Percentiles rank a stretch among this genome's conserved stretches.
phyloP scores from a whole-genome alignment of 257 asterid species.

The Fraxinus excelsior region DNA sequence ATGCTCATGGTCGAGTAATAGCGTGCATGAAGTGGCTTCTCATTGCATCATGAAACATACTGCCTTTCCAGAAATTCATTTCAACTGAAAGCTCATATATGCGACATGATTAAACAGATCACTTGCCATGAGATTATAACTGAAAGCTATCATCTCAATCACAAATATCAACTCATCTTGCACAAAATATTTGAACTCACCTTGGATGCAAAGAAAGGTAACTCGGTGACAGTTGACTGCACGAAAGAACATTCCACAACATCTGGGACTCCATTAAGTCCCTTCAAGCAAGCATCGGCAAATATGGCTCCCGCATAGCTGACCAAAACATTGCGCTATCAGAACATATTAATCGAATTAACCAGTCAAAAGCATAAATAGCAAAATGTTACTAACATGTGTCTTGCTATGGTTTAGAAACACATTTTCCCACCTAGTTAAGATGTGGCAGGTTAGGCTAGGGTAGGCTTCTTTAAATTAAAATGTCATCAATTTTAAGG shows the following conservation, averaged over 20 bases:
- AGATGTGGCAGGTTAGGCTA: neutral
- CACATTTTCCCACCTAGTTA: neutral
- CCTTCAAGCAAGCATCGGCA: conserved; percentile 92
- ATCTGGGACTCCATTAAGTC: conserved; percentile 88
- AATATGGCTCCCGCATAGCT: conserved; percentile 89
- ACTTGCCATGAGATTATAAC: neutral
- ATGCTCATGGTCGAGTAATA: neutral
- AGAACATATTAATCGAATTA: conserved; percentile 11
- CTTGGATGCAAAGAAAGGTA: conserved; percentile 85
- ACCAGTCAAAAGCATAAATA: neutral
- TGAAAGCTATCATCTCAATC: neutral
- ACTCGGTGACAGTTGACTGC: conserved; percentile 69
- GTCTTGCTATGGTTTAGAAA: neutral
- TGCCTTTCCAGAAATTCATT: neutral
- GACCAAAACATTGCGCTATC: neutral
- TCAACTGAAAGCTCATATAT: neutral
- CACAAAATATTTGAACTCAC: conserved; percentile 18
- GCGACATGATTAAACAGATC: neutral
- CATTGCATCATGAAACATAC: neutral
- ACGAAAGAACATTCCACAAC: conserved; percentile 76
- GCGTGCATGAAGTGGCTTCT: neutral
- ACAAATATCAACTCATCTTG: neutral
- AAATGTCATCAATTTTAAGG: neutral
- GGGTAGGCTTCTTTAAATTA: neutral
- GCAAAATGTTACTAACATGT: neutral